Conservation (phyloP, 768 basidiomycete species). For the Podaxis rugospora region DNA sequence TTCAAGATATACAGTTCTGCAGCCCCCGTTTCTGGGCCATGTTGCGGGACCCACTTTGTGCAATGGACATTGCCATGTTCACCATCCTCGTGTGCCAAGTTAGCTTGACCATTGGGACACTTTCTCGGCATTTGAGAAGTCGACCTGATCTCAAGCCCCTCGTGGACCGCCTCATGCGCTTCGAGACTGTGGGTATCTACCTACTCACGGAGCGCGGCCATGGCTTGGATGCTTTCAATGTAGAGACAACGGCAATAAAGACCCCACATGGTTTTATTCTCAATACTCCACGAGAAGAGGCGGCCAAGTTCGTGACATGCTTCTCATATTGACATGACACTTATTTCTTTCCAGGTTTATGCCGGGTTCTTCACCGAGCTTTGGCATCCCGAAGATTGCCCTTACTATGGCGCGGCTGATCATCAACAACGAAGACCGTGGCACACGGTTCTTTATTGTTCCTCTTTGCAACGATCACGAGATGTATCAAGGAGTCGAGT, state of each 20-base stretch:
- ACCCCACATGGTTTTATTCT: constrained; percentile 47
- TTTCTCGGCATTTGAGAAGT: constrained; percentile 41
- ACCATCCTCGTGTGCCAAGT: constrained; percentile 50
- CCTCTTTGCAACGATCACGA: constrained; percentile 48
- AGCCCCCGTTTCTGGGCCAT: constrained; percentile 48
- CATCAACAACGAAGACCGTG: constrained; percentile 44
- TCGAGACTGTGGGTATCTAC: constrained; percentile 51
- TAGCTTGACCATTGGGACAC: constrained; percentile 49
- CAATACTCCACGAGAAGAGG: constrained; percentile 52
- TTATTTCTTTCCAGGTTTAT: constrained; percentile 39
- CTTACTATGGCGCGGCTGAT: constrained; percentile 55
- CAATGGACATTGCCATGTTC: constrained; percentile 48
- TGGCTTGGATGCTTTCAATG: constrained; percentile 56
- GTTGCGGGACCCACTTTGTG: constrained; percentile 49
- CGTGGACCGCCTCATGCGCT: constrained; percentile 44
- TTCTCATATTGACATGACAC: constrained; percentile 1
- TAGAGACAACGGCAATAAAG: constrained; percentile 57
- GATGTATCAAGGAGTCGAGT: constrained; percentile 50
- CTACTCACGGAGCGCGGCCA: constrained; percentile 55
- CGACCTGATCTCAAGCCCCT: constrained; percentile 48
- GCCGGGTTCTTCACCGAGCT: constrained; percentile 51
- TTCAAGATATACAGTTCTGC: constrained; percentile 43
- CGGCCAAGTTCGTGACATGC: constrained; percentile 43
- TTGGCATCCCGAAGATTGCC: constrained; percentile 50
- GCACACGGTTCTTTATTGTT: constrained; percentile 50